A percentile compares a stretch with the other conserved stretches of the same genome.
Conservation (phyloP, 495 filamentous ascomycete genomes). For the Penicillium simplicissimum region DNA sequence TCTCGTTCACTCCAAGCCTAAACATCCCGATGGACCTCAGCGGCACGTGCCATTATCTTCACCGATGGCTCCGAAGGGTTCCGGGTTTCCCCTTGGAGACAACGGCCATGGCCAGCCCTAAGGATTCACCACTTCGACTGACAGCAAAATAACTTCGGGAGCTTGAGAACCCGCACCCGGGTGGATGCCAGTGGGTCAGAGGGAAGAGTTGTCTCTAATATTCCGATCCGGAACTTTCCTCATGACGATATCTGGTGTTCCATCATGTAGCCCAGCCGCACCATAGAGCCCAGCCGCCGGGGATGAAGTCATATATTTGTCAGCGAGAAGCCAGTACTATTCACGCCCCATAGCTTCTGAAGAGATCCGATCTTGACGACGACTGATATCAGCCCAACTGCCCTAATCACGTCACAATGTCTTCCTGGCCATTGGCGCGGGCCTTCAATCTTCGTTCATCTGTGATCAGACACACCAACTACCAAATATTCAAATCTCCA, state of each 20-base stretch:
- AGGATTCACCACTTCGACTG: not conserved
- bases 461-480: not conserved
- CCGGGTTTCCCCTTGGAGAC: constrained; percentile 27
- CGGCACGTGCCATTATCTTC: constrained; percentile 22
- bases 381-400: not conserved
- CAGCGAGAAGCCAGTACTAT: constrained; percentile 10
- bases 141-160: constrained; percentile 15
- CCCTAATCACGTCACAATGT: constrained; percentile 9
- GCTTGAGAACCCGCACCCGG: constrained; percentile 9
- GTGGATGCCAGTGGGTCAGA: constrained; percentile 22
- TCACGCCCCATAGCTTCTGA: not conserved
- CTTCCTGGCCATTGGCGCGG: constrained; percentile 12
- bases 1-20: constrained; percentile 10
- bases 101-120: constrained; percentile 1
- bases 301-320: constrained; percentile 33
- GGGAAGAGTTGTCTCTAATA: not conserved
- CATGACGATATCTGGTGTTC: not conserved
- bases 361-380: not conserved
- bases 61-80: constrained; percentile 29
- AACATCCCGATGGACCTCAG: constrained; percentile 18
- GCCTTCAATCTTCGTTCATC: not conserved
- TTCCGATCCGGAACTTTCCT: constrained; percentile 25
- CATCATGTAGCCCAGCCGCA: constrained; percentile 3
- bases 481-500: not conserved
- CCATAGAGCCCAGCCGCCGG: constrained; percentile 6